A percentile compares a stretch with the other conserved stretches of the same genome.
phyloP scores from a whole-genome alignment of 441 rosid genomes.

The Populus hybrid region DNA sequence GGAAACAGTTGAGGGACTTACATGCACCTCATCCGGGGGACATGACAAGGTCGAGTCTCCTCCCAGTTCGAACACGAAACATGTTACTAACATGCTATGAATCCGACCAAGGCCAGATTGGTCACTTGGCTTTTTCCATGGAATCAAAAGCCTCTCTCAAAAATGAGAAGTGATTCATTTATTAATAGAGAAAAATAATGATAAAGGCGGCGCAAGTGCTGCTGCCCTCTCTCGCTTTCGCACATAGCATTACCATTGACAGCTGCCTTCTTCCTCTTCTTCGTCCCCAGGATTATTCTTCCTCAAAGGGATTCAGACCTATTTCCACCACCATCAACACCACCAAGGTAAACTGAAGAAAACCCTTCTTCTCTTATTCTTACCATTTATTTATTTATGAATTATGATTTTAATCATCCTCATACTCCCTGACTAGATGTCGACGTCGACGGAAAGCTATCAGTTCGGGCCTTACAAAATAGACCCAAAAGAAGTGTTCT shows the following conservation, averaged over 20 bases:
- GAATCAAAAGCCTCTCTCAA: neutral
- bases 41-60: too few species aligned
- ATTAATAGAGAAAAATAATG: neutral
- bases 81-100: too few species aligned
- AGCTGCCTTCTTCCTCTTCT: neutral
- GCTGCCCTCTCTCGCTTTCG: neutral
- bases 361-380: neutral
- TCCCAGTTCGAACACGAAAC: too few species aligned
- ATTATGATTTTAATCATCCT: neutral
- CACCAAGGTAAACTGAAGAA: neutral
- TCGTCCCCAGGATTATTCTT: neutral
- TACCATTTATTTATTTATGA: neutral
- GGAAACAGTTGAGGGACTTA: too few species aligned
- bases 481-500: conserved; percentile 56
- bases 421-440: neutral
- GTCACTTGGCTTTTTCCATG: neutral
- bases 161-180: neutral
- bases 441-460: conserved; percentile 24
- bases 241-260: neutral
- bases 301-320: neutral
- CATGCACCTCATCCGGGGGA: too few species aligned
- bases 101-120: too few species aligned
- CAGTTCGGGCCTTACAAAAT: conserved; percentile 59
- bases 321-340: neutral
- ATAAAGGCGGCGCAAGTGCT: neutral